Evolutionary conservation across 495 filamentous ascomycete species (phyloP), one percentile per base, ranked within the genome.

Genomic region (Lineolata rhizophorae): DNA sequence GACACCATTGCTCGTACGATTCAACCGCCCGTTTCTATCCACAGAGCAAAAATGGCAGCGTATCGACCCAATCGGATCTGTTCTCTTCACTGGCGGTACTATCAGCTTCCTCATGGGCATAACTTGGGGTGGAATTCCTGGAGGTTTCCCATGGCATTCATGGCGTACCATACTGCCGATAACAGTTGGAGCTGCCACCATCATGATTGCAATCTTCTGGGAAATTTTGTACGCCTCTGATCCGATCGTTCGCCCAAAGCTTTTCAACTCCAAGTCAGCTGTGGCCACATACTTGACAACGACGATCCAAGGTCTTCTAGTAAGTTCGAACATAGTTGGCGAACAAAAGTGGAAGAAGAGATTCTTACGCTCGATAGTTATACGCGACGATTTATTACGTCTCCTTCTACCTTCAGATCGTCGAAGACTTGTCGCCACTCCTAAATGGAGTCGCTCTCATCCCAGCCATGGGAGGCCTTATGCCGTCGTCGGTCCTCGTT

Each of bases 41-140:
- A 37, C 29, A 0, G 19, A n/a, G 5, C 21, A 45, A 19, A 38
- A 36, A n/a, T 24, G 67, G 0, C 1, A 35, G 14, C 49, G 47
- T 13, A 60, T 74, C 15, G 73, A 79, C 40, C 76, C 70, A 59
- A 20, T 65, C 19, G 72, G 73, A 0, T 53, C 56, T 4, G 34
- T 64, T 0, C 16, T 75, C 1, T 76, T 77, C 42, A 55, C 63
- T 3, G 49, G 42, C 10, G 50, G 51, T 0, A 44, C 49, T 2
- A 53, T 56, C 8, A 41, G 50, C 3, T 53, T 74, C 32, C 47
- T 72, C 3, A 54, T 72, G 15, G 60, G 58, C 0, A 27, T 74
- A 0, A 57, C 60, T 3, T 72, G 62, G 61, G 70, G 57, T 1
- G 69, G 65, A 0, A n/a, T n/a, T n/a, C n/a, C n/a, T n/a, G 43